Conservation (phyloP, 139 green algal species). For the Micractinium sp. region DNA sequence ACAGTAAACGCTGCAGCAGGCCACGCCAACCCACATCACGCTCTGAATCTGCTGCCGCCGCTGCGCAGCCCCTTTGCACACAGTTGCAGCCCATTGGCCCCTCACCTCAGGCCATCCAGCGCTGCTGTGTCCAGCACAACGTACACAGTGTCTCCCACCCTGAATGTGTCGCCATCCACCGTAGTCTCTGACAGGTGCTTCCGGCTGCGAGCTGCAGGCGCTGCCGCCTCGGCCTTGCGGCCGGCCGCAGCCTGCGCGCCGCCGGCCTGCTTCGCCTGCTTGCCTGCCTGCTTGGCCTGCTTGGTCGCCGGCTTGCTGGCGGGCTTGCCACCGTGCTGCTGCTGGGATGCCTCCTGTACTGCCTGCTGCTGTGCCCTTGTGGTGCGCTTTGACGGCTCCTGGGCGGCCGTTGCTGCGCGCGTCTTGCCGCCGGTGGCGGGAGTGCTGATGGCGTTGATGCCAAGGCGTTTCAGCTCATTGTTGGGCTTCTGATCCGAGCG, state of each 20-base stretch:
- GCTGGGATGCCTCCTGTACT: too few species aligned
- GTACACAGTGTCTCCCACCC: slow-evolving; percentile 48
- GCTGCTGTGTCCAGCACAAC: slow-evolving; percentile 36
- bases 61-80: not conserved
- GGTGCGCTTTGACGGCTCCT: not conserved
- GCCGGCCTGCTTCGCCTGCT: not conserved
- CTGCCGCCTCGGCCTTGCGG: not conserved
- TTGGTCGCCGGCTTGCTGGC: not conserved
- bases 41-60: too few species aligned
- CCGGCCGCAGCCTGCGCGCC: not conserved
- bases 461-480: too few species aligned
- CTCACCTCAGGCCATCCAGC: slow-evolving; percentile 8
- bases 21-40: too few species aligned
- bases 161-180: slow-evolving; percentile 30
- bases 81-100: not conserved
- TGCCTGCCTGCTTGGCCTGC: not conserved
- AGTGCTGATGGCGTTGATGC: too few species aligned
- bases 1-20: too few species aligned
- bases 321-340: not conserved
- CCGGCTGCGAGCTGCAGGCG: not conserved
- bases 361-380: not conserved
- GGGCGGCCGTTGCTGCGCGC: not conserved
- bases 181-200: not conserved
- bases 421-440: not conserved
- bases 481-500: too few species aligned